phyloP scores from a whole-genome alignment of 1,139 yeast species.

The Lodderomyces oxycetoniae region DNA sequence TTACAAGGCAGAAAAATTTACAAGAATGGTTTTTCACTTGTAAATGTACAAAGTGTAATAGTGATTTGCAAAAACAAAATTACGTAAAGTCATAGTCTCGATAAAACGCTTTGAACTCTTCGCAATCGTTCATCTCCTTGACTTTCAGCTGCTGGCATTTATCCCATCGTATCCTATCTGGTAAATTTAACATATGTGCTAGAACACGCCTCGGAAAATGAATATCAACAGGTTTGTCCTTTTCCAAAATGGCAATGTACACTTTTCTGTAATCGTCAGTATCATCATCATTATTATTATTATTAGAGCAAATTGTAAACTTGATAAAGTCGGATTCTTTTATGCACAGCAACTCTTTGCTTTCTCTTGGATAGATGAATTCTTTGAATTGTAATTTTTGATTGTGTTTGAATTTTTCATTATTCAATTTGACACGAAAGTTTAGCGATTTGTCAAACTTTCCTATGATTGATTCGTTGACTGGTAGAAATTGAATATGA shows the following conservation, averaged over 20 bases:
- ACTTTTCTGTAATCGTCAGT: slow-evolving; percentile 14
- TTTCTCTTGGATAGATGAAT: slow-evolving; percentile 22
- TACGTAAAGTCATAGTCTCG: slow-evolving; percentile 40
- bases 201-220: slow-evolving; percentile 78
- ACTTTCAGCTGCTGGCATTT: slow-evolving; percentile 57
- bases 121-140: slow-evolving; percentile 60
- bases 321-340: slow-evolving; percentile 38
- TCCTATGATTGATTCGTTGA: slow-evolving; percentile 38
- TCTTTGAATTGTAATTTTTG: slow-evolving; percentile 39
- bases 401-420: slow-evolving; percentile 42
- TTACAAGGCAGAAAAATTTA: slow-evolving; percentile 40
- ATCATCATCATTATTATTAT: too few relatives aligned
- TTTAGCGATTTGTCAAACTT: slow-evolving; percentile 33
- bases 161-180: slow-evolving; percentile 69
- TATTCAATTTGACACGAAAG: slow-evolving; percentile 43
- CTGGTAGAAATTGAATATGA: slow-evolving; percentile 62
- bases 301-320: slow-evolving; percentile 28
- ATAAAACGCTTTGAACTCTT: slow-evolving; percentile 49
- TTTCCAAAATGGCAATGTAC: slow-evolving; percentile 24
- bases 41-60: slow-evolving; percentile 45
- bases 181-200: slow-evolving; percentile 54
- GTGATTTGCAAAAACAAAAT: slow-evolving; percentile 6
- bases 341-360: slow-evolving; percentile 18
- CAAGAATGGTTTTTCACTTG: slow-evolving; percentile 62
- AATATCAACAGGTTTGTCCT: slow-evolving; percentile 45